Percentiles rank a stretch among this genome's conserved stretches.
Conservation (phyloP, 768 basidiomycete species). For the Fomitopsis serialis region DNA sequence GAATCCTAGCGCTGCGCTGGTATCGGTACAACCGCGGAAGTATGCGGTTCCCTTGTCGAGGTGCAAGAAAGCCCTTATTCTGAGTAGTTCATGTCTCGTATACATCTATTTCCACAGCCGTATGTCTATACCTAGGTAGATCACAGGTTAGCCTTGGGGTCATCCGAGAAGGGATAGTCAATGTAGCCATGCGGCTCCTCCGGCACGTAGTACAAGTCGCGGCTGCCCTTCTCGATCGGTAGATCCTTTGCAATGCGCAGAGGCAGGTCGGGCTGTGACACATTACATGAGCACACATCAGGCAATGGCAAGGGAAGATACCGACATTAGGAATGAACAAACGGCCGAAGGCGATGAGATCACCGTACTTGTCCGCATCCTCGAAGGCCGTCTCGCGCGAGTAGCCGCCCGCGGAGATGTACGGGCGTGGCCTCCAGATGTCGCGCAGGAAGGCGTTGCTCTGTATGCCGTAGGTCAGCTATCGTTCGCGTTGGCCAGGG, state of each 20-base stretch:
- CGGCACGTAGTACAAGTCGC: background rate
- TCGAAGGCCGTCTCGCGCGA: conserved; percentile 15
- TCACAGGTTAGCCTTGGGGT: background rate
- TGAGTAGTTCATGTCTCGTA: too few relatives aligned
- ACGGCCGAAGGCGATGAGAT: conserved; percentile 23
- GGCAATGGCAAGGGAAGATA: background rate
- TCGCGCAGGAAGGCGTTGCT: conserved; percentile 19
- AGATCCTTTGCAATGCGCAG: conserved; percentile 29
- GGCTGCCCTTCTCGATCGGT: conserved; percentile 20
- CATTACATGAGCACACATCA: background rate
- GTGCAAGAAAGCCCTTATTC: too few relatives aligned
- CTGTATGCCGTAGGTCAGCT: too few relatives aligned
- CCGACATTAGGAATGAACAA: conserved; percentile 20
- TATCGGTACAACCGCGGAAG: too few relatives aligned
- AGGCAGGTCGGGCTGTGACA: conserved; percentile 31
- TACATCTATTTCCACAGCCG: too few relatives aligned
- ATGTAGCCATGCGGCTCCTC: conserved; percentile 5
- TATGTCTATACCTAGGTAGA: background rate
- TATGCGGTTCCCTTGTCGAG: too few relatives aligned
- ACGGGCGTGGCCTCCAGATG: conserved; percentile 16
- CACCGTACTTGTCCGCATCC: conserved; percentile 11
- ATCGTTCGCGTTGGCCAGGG: too few relatives aligned
- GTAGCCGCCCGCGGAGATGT: conserved; percentile 20
- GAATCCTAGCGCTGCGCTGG: too few relatives aligned
- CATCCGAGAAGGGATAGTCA: conserved; percentile 9